These are phyloP conservation scores for Lojkania enalia DNA, from an alignment of 2,329 filamentous ascomycete species.

Conservation along the genomic window DNA sequence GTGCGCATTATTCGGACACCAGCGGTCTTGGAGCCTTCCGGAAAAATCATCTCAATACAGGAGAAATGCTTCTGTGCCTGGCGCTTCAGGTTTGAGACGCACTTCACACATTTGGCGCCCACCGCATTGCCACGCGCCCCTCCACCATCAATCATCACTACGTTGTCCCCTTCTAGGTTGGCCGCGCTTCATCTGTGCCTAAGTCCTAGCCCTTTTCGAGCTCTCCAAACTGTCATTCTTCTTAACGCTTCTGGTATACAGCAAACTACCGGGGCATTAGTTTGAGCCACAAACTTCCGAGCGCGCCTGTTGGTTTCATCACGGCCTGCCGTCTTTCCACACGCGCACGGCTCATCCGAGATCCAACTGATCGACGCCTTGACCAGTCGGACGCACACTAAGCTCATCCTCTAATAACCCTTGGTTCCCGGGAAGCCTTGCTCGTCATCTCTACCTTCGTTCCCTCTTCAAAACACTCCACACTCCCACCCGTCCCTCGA, in stretches of 20 bases:
- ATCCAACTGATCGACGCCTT: conserved; percentile 39
- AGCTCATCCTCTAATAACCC: conserved; percentile 42
- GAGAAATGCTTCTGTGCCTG: conserved; percentile 42
- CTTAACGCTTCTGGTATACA: conserved; percentile 36
- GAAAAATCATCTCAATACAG: conserved; percentile 20
- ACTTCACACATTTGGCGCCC: conserved; percentile 40
- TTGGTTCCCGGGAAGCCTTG: conserved; percentile 37
- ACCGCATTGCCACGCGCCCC: conserved; percentile 32
- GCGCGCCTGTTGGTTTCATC: conserved; percentile 42
- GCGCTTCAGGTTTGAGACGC: conserved; percentile 47
- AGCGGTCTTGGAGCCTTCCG: conserved; percentile 22
- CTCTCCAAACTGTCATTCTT: conserved; percentile 32
- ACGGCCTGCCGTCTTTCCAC: conserved; percentile 35
- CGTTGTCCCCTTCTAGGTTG: conserved; percentile 23
- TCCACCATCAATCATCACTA: conserved; percentile 16
- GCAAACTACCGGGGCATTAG: conserved; percentile 30
- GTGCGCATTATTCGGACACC: conserved; percentile 25
- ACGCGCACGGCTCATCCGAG: conserved; percentile 32
- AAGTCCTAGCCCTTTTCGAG: conserved; percentile 22
- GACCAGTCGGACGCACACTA: conserved; percentile 21
- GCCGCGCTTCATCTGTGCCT: conserved; percentile 28
- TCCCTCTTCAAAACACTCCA: conserved; percentile 30
- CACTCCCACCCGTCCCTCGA: conserved; percentile 34
- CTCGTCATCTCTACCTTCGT: conserved; percentile 36
- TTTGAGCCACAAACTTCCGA: conserved; percentile 43